Evolutionary conservation across 2,329 filamentous ascomycete genomes (phyloP), one percentile per base, ranked within the genome.

Genomic region (Hypoxylon sp.): DNA sequence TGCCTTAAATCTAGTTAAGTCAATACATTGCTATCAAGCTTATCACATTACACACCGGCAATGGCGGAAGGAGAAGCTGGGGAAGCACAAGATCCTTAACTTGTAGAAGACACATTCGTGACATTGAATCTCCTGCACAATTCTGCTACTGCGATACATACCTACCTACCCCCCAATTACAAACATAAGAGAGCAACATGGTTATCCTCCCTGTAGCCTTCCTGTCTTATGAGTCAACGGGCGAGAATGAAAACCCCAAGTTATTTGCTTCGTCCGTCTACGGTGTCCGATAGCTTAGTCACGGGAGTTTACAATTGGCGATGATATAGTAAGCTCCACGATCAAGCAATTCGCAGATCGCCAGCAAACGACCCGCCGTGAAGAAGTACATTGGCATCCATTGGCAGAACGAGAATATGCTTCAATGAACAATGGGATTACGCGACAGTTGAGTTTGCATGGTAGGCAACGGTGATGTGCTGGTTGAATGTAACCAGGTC

Each of bases 221-320:
- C 6, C 5, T 50, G 47, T 9, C 47, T 3, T 50, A 33, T 4
- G 26, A 31, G 14, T 10, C n/a, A 6, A 9, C 1, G 17, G 29
- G 5, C 9, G 4, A 17, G 22, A 1, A 17, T 22, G 13, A 9
- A 17, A 50, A 50, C 10, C 26, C 24, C 46, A 29, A 14, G 46
- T 11, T 48, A 5, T 19, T 22, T 54, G 6, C 35, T 54, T 54
- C 52, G 22, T 54, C 52, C 52, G 52, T 29, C 22, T 17, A 9
- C 52, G 52, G 52, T 14, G 35, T 54, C 52, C 52, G 52, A 24
- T n/a, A 9, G 14, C 35, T 42, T 29, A 39, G 35, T 44, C 35
- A 44, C 5, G 19, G 5, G 11, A 0, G 1, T 9, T 29, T 17
- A 31, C 6, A 31, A 31, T 8, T 31, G 29, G 10, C 11, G 11